Conservation (phyloP, 495 filamentous ascomycete genomes). For the Aspergillus mulundensis region DNA sequence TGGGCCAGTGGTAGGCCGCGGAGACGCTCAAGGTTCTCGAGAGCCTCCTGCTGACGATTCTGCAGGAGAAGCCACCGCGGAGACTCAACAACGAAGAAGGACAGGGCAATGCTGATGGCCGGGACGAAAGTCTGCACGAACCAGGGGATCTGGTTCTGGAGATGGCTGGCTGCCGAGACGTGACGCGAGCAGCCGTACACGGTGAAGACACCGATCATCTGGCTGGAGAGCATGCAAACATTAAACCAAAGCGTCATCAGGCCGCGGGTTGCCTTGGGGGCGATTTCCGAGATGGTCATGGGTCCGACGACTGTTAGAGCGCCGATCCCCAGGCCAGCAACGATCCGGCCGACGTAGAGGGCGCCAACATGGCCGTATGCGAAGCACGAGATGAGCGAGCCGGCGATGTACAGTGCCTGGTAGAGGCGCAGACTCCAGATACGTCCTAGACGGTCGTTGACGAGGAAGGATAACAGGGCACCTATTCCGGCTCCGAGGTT, state of each 20-base stretch:
- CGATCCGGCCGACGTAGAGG: conserved; percentile 16
- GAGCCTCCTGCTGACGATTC: background rate
- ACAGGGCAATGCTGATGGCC: background rate
- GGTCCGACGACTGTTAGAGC: conserved; percentile 14
- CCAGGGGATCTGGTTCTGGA: background rate
- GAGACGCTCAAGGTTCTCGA: background rate
- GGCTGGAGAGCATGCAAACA: background rate
- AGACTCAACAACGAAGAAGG: background rate
- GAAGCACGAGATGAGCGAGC: background rate
- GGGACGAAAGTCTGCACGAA: background rate
- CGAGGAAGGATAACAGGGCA: background rate
- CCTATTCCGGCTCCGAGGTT: background rate
- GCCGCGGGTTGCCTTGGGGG: conserved; percentile 18
- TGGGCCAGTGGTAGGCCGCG: background rate
- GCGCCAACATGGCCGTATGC: background rate
- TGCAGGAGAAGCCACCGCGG: background rate
- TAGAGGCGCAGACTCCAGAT: background rate
- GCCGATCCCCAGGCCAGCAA: conserved; percentile 18
- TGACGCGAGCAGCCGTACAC: background rate
- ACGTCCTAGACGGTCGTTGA: background rate
- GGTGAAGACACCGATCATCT: background rate
- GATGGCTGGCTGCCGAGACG: background rate
- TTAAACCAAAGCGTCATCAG: background rate
- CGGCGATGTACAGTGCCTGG: background rate
- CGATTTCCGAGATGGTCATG: conserved; percentile 16